Percentiles rank a stretch among this genome's conserved stretches.
These are phyloP conservation scores for Umbelopsis isabellina DNA, from an alignment of 192 early-diverging fungal genomes.

Conservation along the genomic window DNA sequence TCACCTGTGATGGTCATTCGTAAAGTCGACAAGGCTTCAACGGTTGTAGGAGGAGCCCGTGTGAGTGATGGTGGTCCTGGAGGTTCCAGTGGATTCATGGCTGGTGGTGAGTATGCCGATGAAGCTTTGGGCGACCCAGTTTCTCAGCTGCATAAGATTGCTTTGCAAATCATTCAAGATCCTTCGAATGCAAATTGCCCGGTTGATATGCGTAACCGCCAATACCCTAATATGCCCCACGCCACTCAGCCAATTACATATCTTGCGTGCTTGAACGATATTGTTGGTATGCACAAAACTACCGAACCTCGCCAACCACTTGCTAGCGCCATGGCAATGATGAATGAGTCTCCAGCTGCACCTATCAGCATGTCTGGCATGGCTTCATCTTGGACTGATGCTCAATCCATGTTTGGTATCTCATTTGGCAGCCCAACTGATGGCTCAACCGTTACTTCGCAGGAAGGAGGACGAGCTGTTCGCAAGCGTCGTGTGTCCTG, in stretches of 20 bases:
- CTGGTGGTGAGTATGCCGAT: constrained; percentile 49
- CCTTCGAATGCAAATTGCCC: constrained; percentile 27
- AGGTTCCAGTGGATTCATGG: constrained; percentile 15
- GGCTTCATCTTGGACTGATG: constrained; percentile 17
- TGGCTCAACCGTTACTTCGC: constrained; percentile 8
- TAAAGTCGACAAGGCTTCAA: constrained; percentile 83
- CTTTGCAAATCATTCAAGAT: constrained; percentile 75
- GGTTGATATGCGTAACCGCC: neutral
- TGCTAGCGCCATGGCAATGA: constrained; percentile 12
- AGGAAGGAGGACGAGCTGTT: constrained; percentile 33
- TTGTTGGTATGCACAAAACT: constrained; percentile 72
- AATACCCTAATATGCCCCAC: constrained; percentile 41
- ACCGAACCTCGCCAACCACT: constrained; percentile 55
- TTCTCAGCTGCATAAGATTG: constrained; percentile 90
- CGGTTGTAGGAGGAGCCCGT: constrained; percentile 69
- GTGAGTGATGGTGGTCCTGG: constrained; percentile 18
- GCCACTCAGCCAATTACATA: constrained; percentile 55
- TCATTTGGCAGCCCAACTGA: constrained; percentile 22
- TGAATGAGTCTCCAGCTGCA: neutral
- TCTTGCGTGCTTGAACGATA: constrained; percentile 74
- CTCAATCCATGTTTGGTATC: constrained; percentile 14
- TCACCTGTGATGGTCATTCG: constrained; percentile 82
- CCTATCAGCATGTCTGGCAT: constrained; percentile 19
- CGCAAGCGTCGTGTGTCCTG: constrained; percentile 43
- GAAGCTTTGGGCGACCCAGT: constrained; percentile 79